Conservation (phyloP, 2,329 filamentous ascomycete species). For the Talaromyces sp. region DNA sequence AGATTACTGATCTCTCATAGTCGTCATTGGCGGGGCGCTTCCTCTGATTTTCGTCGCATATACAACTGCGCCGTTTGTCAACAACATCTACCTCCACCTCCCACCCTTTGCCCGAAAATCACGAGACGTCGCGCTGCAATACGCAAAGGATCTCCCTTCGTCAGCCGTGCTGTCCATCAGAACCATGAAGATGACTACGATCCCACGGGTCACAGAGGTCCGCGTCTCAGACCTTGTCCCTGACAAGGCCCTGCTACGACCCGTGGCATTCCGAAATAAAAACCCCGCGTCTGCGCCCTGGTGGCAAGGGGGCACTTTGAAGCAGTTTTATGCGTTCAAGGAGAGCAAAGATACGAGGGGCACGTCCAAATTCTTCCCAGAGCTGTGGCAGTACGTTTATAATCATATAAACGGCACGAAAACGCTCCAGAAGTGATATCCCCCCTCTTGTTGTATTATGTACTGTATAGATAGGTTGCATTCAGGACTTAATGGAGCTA, state of each 20-base stretch:
- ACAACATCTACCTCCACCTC: conserved; percentile 63
- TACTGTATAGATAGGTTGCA: neutral
- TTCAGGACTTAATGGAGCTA: neutral
- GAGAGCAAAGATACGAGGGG: conserved; percentile 31
- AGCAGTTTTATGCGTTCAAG: conserved; percentile 34
- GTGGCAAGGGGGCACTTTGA: conserved; percentile 31
- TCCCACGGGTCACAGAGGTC: conserved; percentile 37
- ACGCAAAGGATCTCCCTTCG: conserved; percentile 38
- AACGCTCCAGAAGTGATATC: neutral
- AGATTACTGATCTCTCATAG: conserved; percentile 31
- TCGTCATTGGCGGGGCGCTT: conserved; percentile 54
- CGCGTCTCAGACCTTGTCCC: conserved; percentile 36
- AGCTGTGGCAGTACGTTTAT: conserved; percentile 39
- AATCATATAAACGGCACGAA: conserved; percentile 27
- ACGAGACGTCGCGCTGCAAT: conserved; percentile 40
- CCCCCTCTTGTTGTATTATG: neutral
- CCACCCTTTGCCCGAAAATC: conserved; percentile 61
- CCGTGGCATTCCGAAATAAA: conserved; percentile 36
- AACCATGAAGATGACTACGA: conserved; percentile 41
- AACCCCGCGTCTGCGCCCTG: conserved; percentile 30
- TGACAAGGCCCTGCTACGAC: conserved; percentile 28
- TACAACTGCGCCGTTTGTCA: conserved; percentile 64
- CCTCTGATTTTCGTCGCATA: conserved; percentile 62
- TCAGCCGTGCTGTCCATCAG: conserved; percentile 39
- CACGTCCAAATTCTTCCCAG: conserved; percentile 36